phyloP scores from a whole-genome alignment of 306 rosid species.

The Cucurbita ficifolia region DNA sequence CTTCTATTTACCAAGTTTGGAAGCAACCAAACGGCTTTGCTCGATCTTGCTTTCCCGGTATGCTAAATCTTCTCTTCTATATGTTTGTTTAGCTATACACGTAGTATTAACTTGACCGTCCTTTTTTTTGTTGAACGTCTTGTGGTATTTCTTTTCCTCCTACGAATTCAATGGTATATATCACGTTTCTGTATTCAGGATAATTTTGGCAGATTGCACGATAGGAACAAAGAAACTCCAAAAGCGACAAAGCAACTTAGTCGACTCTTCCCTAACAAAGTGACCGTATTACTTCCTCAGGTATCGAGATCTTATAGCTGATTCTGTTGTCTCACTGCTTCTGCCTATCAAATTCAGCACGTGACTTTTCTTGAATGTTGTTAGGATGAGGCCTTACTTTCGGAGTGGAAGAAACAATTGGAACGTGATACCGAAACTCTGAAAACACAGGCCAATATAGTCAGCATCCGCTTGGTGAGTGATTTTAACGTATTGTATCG shows the following conservation, averaged over 20 bases:
- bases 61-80: not conserved
- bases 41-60: constrained; percentile 98
- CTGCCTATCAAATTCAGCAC: not conserved
- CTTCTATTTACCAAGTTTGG: constrained; percentile 83
- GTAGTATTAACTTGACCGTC: not conserved
- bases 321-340: not conserved
- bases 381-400: constrained; percentile 68
- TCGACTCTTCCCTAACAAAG: constrained; percentile 83
- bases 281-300: constrained; percentile 75
- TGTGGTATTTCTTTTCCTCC: not conserved
- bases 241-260: constrained; percentile 67
- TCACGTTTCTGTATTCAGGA: constrained; percentile 36
- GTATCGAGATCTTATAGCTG: constrained; percentile 17
- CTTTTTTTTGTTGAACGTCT: not conserved
- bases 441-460: constrained; percentile 67
- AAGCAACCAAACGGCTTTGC: constrained; percentile 77
- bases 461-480: constrained; percentile 64
- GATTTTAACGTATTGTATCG: not conserved
- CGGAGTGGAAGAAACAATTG: constrained; percentile 77
- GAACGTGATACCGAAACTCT: constrained; percentile 73
- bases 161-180: not conserved
- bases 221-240: constrained; percentile 72
- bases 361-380: constrained; percentile 9
- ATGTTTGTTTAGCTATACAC: not conserved
- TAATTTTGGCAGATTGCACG: constrained; percentile 64